Evolutionary conservation across 2,329 filamentous ascomycete genomes (phyloP), one percentile per base, ranked within the genome.

Genomic region (Alternaria consortialis): DNA sequence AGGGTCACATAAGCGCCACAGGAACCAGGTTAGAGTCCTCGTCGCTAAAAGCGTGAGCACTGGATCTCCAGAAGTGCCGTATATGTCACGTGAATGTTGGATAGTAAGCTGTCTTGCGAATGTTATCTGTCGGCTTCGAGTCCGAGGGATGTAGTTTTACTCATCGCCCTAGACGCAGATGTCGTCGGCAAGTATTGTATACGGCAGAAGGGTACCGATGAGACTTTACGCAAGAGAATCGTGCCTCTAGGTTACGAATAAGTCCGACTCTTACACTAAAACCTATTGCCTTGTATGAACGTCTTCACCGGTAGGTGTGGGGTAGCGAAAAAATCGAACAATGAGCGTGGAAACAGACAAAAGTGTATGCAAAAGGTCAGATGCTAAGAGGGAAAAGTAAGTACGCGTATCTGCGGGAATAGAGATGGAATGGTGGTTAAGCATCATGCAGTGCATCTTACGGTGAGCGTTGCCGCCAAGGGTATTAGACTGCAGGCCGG

Each of bases 241-340:
- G 60, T 54, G 60, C 60, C 27, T 62, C 34, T 17, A 48, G 9
- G 57, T 32, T 23, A 36, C 13, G 34, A 32, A 39, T 36, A 47
- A 34, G 39, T 59, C 65, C 61, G 67, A 56, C 66, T 70, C 60
- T 64, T 65, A 29, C 50, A 47, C 53, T 44, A 42, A 55, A 44
- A 46, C 32, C 57, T 73, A 75, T 71, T 75, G 74, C 74, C 74
- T 77, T 66, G 71, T 67, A 56, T 46, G 39, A 39, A 56, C 50
- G n/a, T 63, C 32, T 52, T 73, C 67, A 77, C 76, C 75, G 76
- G 75, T 75, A 58, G 68, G 65, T 46, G 74, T 74, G 75, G 75
- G 69, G 64, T 47, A 44, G 50, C 57, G 67, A 39, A 58, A 62
- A 27, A 46, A 64, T 42, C n/a, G 40, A 56, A 52, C 32, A 57